phyloP scores from a whole-genome alignment of 768 basidiomycete genomes.

The Boletus vermiculosoides region DNA sequence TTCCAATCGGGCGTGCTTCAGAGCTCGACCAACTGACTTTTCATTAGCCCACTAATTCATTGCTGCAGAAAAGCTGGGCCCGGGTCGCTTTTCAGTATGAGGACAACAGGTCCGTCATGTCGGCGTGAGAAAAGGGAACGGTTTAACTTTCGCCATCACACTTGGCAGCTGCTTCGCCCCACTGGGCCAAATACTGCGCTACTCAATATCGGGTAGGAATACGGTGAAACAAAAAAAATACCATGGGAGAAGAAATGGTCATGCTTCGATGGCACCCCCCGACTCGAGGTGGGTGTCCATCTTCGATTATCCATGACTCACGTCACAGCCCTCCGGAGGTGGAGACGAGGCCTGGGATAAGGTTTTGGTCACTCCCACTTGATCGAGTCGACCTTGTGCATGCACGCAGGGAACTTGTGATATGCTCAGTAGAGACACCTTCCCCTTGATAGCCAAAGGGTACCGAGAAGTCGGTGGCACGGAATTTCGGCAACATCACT shows the following conservation, averaged over 20 bases:
- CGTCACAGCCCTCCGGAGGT: neutral
- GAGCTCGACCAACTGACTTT: neutral
- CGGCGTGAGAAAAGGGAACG: neutral
- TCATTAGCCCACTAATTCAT: neutral
- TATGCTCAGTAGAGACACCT: neutral
- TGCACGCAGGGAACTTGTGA: neutral
- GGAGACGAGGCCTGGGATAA: neutral
- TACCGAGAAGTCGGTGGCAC: neutral
- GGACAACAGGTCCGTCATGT: neutral
- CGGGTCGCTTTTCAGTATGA: too few relatives aligned
- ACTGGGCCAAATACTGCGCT: neutral
- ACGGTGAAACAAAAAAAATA: neutral
- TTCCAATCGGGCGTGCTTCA: neutral
- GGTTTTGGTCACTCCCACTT: slow-evolving; percentile 5
- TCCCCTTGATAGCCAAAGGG: neutral
- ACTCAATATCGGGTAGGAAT: neutral
- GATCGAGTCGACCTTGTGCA: neutral
- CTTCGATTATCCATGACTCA: neutral
- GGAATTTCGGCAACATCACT: neutral
- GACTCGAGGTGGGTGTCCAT: neutral
- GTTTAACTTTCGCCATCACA: neutral
- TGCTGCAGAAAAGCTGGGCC: neutral
- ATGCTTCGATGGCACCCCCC: neutral
- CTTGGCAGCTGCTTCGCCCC: too few relatives aligned
- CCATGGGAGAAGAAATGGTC: slow-evolving; percentile 8